Conservation (phyloP, 768 basidiomycete species). For the Lentinula detonsa region DNA sequence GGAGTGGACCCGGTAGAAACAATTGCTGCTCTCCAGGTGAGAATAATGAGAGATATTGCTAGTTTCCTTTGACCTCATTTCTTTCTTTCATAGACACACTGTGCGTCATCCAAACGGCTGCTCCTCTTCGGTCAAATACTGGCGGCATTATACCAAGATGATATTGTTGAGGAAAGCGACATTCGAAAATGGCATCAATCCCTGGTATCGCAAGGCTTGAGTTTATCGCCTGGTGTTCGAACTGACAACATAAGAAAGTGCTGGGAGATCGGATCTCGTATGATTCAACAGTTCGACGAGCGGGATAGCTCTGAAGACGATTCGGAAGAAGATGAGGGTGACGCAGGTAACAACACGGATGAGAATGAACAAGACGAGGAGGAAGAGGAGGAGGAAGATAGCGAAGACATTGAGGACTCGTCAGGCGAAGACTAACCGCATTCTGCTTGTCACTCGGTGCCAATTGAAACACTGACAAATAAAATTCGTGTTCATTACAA, state of each 20-base stretch:
- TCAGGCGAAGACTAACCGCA: no score
- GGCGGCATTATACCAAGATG: slow-evolving; percentile 83
- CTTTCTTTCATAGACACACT: slow-evolving; percentile 29
- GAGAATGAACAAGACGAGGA: slow-evolving; percentile 17
- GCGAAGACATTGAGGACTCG: slow-evolving; percentile 8
- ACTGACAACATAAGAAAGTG: slow-evolving; percentile 58
- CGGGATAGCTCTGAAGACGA: slow-evolving; percentile 37
- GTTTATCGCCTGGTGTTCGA: slow-evolving; percentile 28
- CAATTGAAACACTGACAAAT: slow-evolving; percentile 12
- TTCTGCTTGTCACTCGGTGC: no score
- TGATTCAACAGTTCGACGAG: slow-evolving; percentile 79
- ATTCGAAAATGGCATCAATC: slow-evolving; percentile 81
- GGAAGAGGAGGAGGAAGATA: slow-evolving; percentile 3
- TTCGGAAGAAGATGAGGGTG: slow-evolving; percentile 9
- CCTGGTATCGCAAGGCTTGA: slow-evolving; percentile 48
- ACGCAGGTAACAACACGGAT: not conserved
- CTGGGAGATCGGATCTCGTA: slow-evolving; percentile 63
- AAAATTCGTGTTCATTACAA: not conserved
- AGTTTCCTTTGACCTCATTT: not conserved
- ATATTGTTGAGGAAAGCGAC: slow-evolving; percentile 87
- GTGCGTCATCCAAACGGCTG: slow-evolving; percentile 54
- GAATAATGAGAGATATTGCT: slow-evolving; percentile 4
- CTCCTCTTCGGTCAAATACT: slow-evolving; percentile 82
- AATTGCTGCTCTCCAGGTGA: slow-evolving; percentile 71
- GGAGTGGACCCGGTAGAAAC: slow-evolving; percentile 82